Evolutionary conservation across 208 protist species (phyloP).

Genomic region (Leishmania lainsoni): DNA sequence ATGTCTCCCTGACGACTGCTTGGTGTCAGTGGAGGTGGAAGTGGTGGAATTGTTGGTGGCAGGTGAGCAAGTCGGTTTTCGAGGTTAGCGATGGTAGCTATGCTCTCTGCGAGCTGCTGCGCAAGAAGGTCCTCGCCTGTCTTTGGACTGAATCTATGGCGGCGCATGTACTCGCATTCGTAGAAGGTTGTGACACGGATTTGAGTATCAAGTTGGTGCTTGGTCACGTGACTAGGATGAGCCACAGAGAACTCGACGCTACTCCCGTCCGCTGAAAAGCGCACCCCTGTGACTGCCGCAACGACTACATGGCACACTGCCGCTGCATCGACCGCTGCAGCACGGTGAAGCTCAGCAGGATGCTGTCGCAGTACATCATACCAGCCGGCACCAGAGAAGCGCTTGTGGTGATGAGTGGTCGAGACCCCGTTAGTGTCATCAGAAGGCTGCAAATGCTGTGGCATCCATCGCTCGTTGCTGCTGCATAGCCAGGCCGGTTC

Average conservation of each 20-base stretch:
- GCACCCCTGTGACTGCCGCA: neutral
- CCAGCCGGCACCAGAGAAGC: neutral
- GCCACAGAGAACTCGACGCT: constrained; percentile 1
- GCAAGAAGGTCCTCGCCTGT: neutral
- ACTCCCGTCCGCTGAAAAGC: neutral
- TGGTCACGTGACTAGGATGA: neutral
- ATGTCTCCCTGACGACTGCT: neutral
- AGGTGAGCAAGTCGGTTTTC: neutral
- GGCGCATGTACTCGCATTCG: neutral
- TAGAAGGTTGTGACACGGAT: neutral
- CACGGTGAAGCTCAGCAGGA: constrained; percentile 6
- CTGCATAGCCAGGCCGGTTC: neutral
- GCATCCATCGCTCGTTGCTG: constrained; percentile 4
- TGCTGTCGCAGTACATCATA: neutral
- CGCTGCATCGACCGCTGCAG: constrained; percentile 4
- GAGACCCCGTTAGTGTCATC: neutral
- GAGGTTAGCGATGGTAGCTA: neutral
- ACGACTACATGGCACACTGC: neutral
- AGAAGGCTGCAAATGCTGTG: neutral
- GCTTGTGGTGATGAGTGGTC: constrained; percentile 10
- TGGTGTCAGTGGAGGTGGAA: neutral
- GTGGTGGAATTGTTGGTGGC: neutral
- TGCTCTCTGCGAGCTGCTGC: neutral
- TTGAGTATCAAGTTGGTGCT: neutral
- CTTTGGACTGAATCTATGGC: neutral